Evolutionary conservation across 495 filamentous ascomycete genomes (phyloP).

Genomic region (Podospora appendiculata): DNA sequence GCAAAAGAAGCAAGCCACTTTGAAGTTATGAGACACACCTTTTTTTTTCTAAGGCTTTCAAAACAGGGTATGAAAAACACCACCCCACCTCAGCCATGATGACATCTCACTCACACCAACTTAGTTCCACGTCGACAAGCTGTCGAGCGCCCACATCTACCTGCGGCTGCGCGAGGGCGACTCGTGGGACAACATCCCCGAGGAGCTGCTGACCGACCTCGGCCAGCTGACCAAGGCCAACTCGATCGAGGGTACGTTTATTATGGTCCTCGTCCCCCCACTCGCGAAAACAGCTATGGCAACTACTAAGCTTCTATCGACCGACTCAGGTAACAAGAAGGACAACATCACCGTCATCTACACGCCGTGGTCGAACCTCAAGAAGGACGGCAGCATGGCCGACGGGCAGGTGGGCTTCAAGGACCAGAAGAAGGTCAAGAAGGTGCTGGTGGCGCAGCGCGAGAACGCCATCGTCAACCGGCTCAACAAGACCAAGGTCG

Average conservation of each 20-base stretch:
- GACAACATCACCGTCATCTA: constrained; percentile 95
- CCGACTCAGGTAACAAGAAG: constrained; percentile 87
- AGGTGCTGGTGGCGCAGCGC: constrained; percentile 63
- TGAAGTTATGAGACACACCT: constrained; percentile 3
- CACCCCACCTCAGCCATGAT: neutral
- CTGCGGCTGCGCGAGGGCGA: constrained; percentile 74
- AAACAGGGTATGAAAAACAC: constrained; percentile 3
- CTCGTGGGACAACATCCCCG: constrained; percentile 75
- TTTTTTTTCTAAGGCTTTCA: neutral
- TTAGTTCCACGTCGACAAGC: constrained; percentile 95
- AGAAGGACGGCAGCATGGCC: constrained; percentile 95
- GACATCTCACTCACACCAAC: neutral
- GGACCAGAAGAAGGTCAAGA: constrained; percentile 80
- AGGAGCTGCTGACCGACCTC: constrained; percentile 73
- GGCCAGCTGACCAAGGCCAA: constrained; percentile 97
- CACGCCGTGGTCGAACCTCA: constrained; percentile 95
- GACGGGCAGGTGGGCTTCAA: constrained; percentile 93
- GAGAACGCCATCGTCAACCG: constrained; percentile 91
- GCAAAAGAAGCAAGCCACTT: neutral
- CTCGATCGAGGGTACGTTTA: constrained; percentile 78
- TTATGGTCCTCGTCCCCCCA: neutral
- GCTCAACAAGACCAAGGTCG: constrained; percentile 88
- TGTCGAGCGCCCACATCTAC: constrained; percentile 95
- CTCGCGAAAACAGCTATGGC: neutral
- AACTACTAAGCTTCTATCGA: neutral